phyloP scores from a whole-genome alignment of 306 rosid genomes.

The Hippophae gyantsensis region DNA sequence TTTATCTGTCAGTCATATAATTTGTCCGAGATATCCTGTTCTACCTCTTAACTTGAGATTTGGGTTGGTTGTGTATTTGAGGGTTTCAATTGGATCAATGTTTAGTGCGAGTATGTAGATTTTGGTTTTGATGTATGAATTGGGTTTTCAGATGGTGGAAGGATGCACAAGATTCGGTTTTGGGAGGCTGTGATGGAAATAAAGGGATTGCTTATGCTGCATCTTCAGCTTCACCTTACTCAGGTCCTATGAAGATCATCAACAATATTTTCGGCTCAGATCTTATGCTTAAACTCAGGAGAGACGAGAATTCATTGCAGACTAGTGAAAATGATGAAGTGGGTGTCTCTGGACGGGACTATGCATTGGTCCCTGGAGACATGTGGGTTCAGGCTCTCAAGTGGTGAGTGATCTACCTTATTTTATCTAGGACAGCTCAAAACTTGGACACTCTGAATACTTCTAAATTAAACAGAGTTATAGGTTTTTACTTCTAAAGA shows the following conservation, averaged over 20 bases:
- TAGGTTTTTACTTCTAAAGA: no score
- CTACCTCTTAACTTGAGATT: slow-evolving; percentile 26
- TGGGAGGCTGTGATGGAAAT: slow-evolving; percentile 45
- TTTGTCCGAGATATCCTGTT: neutral
- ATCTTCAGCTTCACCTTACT: slow-evolving; percentile 49
- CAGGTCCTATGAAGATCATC: slow-evolving; percentile 82
- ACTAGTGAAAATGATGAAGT: slow-evolving; percentile 58
- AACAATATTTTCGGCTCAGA: slow-evolving; percentile 80
- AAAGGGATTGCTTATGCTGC: slow-evolving; percentile 53
- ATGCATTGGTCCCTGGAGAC: slow-evolving; percentile 86
- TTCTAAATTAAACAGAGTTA: slow-evolving; percentile 1
- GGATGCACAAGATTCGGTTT: slow-evolving; percentile 66
- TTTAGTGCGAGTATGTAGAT: neutral
- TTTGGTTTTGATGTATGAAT: slow-evolving; percentile 18
- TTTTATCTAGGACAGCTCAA: neutral
- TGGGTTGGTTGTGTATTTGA: slow-evolving; percentile 26
- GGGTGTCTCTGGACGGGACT: slow-evolving; percentile 81
- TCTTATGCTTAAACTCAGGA: slow-evolving; percentile 64
- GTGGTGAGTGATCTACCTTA: slow-evolving; percentile 52
- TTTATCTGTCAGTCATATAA: no score
- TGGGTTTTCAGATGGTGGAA: slow-evolving; percentile 90
- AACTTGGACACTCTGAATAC: neutral
- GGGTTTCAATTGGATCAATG: slow-evolving; percentile 11
- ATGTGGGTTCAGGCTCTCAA: slow-evolving; percentile 96
- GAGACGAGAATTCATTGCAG: slow-evolving; percentile 52